Evolutionary conservation across 805 yeast species (phyloP).

Genomic region (Nakazawaea anatomiae): DNA sequence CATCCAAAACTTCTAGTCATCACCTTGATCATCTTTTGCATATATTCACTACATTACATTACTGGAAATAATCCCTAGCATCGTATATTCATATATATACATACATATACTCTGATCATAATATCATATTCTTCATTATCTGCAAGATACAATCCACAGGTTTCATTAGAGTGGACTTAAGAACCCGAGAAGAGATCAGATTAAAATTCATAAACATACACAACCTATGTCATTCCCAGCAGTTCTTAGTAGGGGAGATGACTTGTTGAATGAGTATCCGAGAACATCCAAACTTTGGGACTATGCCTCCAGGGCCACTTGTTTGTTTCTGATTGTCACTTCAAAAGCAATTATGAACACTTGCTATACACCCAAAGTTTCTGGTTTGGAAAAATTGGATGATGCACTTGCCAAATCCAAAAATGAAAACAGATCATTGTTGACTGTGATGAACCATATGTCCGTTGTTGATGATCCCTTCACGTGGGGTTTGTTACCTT

Average conservation of each 20-base stretch:
- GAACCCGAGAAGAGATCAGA: neutral
- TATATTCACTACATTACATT: no score
- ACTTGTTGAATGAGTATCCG: constrained; percentile 59
- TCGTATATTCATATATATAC: no score
- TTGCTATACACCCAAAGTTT: constrained; percentile 58
- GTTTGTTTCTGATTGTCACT: constrained; percentile 56
- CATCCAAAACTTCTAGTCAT: no score
- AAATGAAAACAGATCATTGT: constrained; percentile 62
- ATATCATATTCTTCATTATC: neutral
- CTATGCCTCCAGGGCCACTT: constrained; percentile 59
- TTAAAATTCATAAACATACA: neutral
- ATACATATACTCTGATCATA: no score
- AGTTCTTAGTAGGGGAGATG: constrained; percentile 70
- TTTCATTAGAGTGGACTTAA: neutral
- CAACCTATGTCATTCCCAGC: constrained; percentile 59
- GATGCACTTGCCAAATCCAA: constrained; percentile 58
- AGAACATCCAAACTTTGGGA: constrained; percentile 59
- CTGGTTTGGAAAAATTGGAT: constrained; percentile 59
- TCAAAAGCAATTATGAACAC: constrained; percentile 57
- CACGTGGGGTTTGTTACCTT: constrained; percentile 81
- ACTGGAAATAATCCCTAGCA: no score
- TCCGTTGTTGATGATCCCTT: constrained; percentile 89
- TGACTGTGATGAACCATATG: constrained; percentile 93
- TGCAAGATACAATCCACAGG: neutral
- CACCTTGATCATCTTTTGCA: no score